A percentile compares a stretch with the other conserved stretches of the same genome.
Conservation (phyloP, 1,139 yeast species). For the Pichia sp. region DNA sequence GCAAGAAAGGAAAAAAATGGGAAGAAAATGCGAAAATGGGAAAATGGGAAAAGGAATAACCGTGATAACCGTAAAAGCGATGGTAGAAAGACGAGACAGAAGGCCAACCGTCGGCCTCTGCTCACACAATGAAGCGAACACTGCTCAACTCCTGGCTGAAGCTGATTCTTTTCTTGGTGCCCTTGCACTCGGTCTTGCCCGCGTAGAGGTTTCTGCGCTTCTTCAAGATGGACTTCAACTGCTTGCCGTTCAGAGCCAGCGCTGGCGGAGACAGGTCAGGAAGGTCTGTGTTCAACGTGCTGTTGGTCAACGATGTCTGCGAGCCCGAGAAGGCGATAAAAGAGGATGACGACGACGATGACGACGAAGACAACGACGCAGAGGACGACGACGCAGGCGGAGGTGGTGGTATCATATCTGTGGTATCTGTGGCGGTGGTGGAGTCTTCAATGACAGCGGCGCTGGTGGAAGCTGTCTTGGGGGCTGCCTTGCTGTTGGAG, state of each 20-base stretch:
- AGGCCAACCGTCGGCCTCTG: too few species aligned
- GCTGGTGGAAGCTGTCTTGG: background rate
- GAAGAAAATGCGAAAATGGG: too few species aligned
- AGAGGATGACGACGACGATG: background rate
- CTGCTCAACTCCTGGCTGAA: constrained; percentile 13
- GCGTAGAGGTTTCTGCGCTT: constrained; percentile 7
- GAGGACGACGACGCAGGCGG: background rate
- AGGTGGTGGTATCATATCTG: background rate
- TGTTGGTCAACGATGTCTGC: background rate
- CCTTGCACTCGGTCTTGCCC: background rate
- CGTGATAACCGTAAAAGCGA: too few species aligned
- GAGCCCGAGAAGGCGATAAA: background rate
- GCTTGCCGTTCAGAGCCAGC: background rate
- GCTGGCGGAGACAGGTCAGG: background rate
- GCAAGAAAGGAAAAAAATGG: too few species aligned
- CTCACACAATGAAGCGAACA: constrained; percentile 11
- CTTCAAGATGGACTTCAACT: constrained; percentile 16
- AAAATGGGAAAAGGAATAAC: too few species aligned
- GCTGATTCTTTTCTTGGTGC: constrained; percentile 12
- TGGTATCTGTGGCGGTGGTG: background rate
- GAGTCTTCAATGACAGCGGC: background rate
- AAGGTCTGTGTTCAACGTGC: background rate
- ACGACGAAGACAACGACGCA: background rate
- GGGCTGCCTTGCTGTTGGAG: background rate
- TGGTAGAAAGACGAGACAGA: too few species aligned